A percentile compares a stretch with the other conserved stretches of the same genome.
These are phyloP conservation scores for Naegleria gruberi DNA, from an alignment of 208 protist species.

Conservation along the genomic window DNA sequence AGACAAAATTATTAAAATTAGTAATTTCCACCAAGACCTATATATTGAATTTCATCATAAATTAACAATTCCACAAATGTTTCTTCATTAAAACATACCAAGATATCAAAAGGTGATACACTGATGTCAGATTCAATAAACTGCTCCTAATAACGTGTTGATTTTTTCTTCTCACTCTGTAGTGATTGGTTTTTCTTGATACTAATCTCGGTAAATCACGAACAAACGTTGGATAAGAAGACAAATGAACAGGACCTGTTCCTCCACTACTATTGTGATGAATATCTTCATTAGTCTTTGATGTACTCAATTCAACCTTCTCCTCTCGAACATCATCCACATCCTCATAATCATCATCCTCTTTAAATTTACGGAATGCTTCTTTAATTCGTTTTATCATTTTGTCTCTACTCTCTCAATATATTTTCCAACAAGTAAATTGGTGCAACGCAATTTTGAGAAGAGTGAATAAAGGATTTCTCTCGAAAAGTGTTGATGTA, in stretches of 20 bases:
- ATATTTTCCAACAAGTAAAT: no score
- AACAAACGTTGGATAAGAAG: background rate
- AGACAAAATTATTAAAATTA: background rate
- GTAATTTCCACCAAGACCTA: slow-evolving; percentile 2
- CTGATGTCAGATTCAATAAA: background rate
- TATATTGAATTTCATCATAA: background rate
- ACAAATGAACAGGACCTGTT: background rate
- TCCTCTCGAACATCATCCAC: background rate
- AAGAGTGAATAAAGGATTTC: no score
- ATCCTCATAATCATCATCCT: background rate
- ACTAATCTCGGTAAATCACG: background rate
- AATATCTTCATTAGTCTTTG: background rate
- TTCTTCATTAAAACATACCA: background rate
- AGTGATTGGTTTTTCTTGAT: background rate
- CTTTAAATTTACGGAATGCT: background rate
- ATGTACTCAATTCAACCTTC: background rate
- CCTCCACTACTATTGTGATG: no score
- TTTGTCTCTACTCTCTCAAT: no score
- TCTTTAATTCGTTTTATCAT: background rate
- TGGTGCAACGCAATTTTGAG: no score
- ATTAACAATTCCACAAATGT: no score
- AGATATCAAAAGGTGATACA: background rate
- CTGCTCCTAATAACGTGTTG: background rate
- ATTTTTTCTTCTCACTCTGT: background rate
- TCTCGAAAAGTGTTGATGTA: no score